Conservation (phyloP, 192 early-diverging fungal species). For the Entomortierella chlamydospora region DNA sequence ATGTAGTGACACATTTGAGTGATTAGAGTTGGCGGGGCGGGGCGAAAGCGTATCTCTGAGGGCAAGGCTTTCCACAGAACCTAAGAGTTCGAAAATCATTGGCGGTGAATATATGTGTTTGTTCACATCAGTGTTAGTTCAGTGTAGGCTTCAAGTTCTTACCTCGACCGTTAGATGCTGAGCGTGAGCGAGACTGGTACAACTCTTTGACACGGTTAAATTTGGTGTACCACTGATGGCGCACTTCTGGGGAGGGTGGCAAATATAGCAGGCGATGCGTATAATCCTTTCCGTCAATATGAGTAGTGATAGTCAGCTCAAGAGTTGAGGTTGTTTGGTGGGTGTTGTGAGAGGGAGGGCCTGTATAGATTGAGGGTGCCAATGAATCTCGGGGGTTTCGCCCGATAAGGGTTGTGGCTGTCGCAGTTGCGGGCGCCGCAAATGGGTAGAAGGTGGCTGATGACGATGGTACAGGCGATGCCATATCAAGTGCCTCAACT, state of each 20-base stretch:
- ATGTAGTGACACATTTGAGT: conserved; percentile 19
- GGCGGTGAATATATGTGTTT: background rate
- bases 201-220: conserved; percentile 40
- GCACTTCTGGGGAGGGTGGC: conserved; percentile 44
- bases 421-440: conserved; percentile 39
- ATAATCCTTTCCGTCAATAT: conserved; percentile 35
- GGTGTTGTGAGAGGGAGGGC: conserved; percentile 1
- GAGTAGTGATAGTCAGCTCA: conserved; percentile 30
- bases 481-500: conserved; percentile 70
- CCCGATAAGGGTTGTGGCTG: conserved; percentile 9
- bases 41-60: conserved; percentile 14
- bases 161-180: conserved; percentile 26
- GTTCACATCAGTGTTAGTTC: too few relatives aligned
- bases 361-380: conserved; percentile 33
- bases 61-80: conserved; percentile 27
- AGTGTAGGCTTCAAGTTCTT: background rate
- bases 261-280: conserved; percentile 33
- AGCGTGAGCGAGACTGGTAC: conserved; percentile 8
- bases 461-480: conserved; percentile 57
- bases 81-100: background rate
- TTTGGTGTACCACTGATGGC: conserved; percentile 43
- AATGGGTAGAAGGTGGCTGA: conserved; percentile 51
- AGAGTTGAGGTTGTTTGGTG: conserved; percentile 37
- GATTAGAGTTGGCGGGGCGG: conserved; percentile 15
- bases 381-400: conserved; percentile 18